phyloP scores from a whole-genome alignment of 371 early-diverging fungal genomes.

The Syncephalastrum sp. region DNA sequence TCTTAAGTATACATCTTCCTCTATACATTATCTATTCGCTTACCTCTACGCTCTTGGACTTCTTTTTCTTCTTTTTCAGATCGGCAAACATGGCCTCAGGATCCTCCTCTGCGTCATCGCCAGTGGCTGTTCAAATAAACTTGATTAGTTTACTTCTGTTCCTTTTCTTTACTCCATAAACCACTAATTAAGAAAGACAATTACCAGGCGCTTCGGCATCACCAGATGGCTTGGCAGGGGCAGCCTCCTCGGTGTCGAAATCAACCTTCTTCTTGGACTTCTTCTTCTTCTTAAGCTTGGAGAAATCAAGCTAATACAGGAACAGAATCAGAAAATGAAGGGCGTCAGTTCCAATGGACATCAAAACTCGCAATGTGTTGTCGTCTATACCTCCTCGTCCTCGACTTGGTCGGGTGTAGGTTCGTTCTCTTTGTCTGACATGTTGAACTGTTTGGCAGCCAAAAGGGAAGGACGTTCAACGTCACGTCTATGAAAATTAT shows the following conservation, averaged over 20 bases:
- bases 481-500: too few species aligned
- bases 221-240: conserved; percentile 16
- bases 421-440: conserved; percentile 54
- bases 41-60: conserved; percentile 63
- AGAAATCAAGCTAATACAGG: conserved; percentile 41
- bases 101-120: conserved; percentile 44
- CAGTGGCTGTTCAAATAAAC: not conserved
- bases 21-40: conserved; percentile 14
- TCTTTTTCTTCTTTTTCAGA: conserved; percentile 90
- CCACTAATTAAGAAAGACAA: not conserved
- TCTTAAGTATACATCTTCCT: conserved; percentile 1
- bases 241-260: conserved; percentile 38
- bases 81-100: conserved; percentile 81
- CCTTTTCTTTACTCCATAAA: not conserved
- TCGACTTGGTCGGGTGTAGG: conserved; percentile 41
- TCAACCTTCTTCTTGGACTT: conserved; percentile 59
- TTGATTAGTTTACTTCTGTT: too few species aligned
- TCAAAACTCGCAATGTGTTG: not conserved
- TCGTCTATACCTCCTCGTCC: conserved; percentile 40
- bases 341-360: not conserved
- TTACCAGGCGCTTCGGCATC: conserved; percentile 7
- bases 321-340: not conserved
- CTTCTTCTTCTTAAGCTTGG: conserved; percentile 56
- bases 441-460: conserved; percentile 8
- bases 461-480: too few species aligned